These are phyloP conservation scores for Auricularia cornea DNA, from an alignment of 768 basidiomycete species.

Conservation along the genomic window DNA sequence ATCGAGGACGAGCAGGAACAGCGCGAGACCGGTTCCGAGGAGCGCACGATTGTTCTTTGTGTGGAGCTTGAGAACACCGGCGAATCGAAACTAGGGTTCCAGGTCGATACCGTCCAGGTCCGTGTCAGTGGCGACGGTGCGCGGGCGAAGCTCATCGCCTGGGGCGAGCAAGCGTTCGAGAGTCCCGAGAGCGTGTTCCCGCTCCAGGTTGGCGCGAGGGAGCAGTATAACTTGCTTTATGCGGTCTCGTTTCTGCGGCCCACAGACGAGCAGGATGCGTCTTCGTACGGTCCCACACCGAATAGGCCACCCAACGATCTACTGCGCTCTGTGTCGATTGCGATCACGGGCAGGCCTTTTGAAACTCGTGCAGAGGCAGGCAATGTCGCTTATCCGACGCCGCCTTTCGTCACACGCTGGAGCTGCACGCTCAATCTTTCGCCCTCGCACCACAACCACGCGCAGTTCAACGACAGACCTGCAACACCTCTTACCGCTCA, in stretches of 20 bases:
- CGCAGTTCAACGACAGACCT: conserved; percentile 10
- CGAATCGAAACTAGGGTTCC: conserved; percentile 55
- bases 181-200: conserved; percentile 49
- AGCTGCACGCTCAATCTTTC: conserved; percentile 82
- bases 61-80: conserved; percentile 84
- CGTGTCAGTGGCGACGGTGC: conserved; percentile 62
- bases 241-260: conserved; percentile 74
- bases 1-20: conserved; percentile 3
- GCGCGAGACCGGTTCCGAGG: conserved; percentile 47
- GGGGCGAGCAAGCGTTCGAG: conserved; percentile 33
- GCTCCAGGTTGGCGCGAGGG: conserved; percentile 55
- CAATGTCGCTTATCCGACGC: conserved; percentile 51
- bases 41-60: conserved; percentile 81
- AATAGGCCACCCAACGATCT: conserved; percentile 23
- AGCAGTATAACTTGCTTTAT: conserved; percentile 85
- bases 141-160: conserved; percentile 39
- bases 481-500: conserved; percentile 21
- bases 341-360: conserved; percentile 67
- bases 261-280: conserved; percentile 37
- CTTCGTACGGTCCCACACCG: conserved; percentile 9
- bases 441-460: conserved; percentile 19
- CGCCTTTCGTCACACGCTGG: conserved; percentile 77
- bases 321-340: conserved; percentile 72
- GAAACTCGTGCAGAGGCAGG: conserved; percentile 10
- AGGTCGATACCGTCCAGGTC: conserved; percentile 69